Evolutionary conservation across 768 basidiomycete species (phyloP).

Genomic region (Mycena haematopus): DNA sequence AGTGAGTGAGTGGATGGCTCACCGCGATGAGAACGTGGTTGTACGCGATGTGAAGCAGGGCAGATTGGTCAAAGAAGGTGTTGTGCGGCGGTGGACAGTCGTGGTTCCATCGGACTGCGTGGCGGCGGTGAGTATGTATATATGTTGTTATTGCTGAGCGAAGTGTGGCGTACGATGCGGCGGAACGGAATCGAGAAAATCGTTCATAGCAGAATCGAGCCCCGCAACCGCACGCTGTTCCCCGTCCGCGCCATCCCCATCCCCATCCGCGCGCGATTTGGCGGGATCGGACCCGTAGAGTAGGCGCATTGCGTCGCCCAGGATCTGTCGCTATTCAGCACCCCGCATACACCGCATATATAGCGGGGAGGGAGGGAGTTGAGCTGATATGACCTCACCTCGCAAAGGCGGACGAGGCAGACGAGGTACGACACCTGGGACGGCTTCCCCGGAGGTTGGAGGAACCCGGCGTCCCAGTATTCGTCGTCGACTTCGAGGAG

Average conservation of each 20-base stretch:
- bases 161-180: constrained; percentile 51
- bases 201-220: constrained; percentile 63
- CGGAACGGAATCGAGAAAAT: constrained; percentile 68
- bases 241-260: constrained; percentile 58
- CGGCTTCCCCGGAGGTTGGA: constrained; percentile 50
- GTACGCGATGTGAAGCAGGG: constrained; percentile 45
- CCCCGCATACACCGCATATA: too few relatives aligned
- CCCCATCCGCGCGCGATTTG: constrained; percentile 28
- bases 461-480: constrained; percentile 57
- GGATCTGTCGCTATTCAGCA: neutral
- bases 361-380: too few relatives aligned
- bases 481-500: constrained; percentile 61
- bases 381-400: constrained; percentile 39
- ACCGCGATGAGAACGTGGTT: constrained; percentile 51
- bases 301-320: constrained; percentile 49
- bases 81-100: constrained; percentile 27
- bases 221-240: constrained; percentile 62
- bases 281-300: constrained; percentile 51
- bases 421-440: constrained; percentile 46
- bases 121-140: too few relatives aligned
- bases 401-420: constrained; percentile 44
- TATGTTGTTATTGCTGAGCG: too few relatives aligned
- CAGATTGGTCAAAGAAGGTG: constrained; percentile 46
- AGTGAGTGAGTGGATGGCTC: constrained; percentile 29
- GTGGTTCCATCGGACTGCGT: constrained; percentile 32